These are phyloP conservation scores for Veloporphyrellus conicus DNA, from an alignment of 1,284 basidiomycete genomes.

Conservation along the genomic window DNA sequence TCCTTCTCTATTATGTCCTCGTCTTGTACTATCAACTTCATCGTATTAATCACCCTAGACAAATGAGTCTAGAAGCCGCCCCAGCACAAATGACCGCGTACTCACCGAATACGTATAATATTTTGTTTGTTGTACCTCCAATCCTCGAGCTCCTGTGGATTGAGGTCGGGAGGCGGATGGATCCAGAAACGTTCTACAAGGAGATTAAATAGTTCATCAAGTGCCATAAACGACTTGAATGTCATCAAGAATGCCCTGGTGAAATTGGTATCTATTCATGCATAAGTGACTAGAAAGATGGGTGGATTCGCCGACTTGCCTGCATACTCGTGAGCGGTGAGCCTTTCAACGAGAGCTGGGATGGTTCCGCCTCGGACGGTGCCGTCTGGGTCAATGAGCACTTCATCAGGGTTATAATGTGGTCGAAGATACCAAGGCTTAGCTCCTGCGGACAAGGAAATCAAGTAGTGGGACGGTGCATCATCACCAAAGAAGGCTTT, in stretches of 20 bases:
- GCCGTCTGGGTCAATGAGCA: slow-evolving; percentile 65
- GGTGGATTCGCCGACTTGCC: slow-evolving; percentile 36
- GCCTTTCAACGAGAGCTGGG: slow-evolving; percentile 61
- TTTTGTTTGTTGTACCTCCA: slow-evolving; percentile 73
- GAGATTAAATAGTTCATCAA: slow-evolving; percentile 61
- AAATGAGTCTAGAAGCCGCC: background rate
- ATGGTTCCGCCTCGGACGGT: slow-evolving; percentile 69
- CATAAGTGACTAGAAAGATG: slow-evolving; percentile 1
- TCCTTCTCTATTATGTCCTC: slow-evolving; percentile 55
- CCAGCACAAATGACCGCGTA: background rate
- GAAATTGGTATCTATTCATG: slow-evolving; percentile 53
- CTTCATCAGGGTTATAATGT: slow-evolving; percentile 60
- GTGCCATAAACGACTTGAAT: slow-evolving; percentile 73
- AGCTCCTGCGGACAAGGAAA: slow-evolving; percentile 38
- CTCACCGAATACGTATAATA: slow-evolving; percentile 63
- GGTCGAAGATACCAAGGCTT: slow-evolving; percentile 69
- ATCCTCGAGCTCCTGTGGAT: slow-evolving; percentile 49
- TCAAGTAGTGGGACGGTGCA: slow-evolving; percentile 41
- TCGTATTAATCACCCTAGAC: slow-evolving; percentile 54
- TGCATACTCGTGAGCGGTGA: slow-evolving; percentile 66
- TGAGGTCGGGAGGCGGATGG: slow-evolving; percentile 52
- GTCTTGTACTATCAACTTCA: slow-evolving; percentile 57
- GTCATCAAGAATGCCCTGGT: slow-evolving; percentile 78
- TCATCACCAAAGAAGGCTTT: slow-evolving; percentile 64
- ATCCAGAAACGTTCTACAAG: slow-evolving; percentile 68